A percentile compares a stretch with the other conserved stretches of the same genome.
Evolutionary conservation across 768 basidiomycete genomes (phyloP).

Genomic region (Suillus cothurnatus): DNA sequence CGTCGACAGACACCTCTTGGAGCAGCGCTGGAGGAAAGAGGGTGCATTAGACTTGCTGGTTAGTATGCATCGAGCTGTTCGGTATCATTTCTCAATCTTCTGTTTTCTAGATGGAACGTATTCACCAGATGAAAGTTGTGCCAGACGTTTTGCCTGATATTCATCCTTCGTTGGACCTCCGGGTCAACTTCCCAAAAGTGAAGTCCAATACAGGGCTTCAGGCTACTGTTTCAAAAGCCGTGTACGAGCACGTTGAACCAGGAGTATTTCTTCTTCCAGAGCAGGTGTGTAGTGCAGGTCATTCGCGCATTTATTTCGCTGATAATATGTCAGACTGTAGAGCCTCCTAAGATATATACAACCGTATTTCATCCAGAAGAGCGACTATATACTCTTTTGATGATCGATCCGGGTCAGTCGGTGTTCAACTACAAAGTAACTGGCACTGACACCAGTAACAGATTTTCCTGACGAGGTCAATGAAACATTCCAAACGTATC

Average conservation of each 20-base stretch:
- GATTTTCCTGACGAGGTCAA: slow-evolving; percentile 81
- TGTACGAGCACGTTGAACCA: slow-evolving; percentile 57
- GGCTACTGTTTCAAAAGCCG: slow-evolving; percentile 23
- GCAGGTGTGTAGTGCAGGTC: slow-evolving; percentile 50
- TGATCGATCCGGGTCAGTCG: slow-evolving; percentile 81
- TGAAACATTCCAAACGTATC: slow-evolving; percentile 65
- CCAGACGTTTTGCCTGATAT: slow-evolving; percentile 82
- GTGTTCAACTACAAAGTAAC: slow-evolving; percentile 17
- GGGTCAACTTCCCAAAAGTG: slow-evolving; percentile 54
- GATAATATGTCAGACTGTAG: slow-evolving; percentile 50
- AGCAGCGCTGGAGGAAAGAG: slow-evolving; percentile 84
- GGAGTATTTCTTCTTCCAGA: slow-evolving; percentile 68
- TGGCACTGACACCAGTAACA: slow-evolving; percentile 25
- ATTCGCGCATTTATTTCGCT: slow-evolving; percentile 6
- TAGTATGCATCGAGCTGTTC: neutral
- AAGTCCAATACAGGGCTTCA: slow-evolving; percentile 26
- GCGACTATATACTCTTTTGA: slow-evolving; percentile 82
- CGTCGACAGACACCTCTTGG: slow-evolving; percentile 77
- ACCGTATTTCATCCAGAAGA: slow-evolving; percentile 83
- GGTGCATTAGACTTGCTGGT: slow-evolving; percentile 86
- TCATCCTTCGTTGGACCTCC: slow-evolving; percentile 75
- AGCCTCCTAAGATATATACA: slow-evolving; percentile 64
- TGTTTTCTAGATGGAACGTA: slow-evolving; percentile 77
- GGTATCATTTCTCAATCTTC: neutral
- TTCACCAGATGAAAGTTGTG: slow-evolving; percentile 88